Conservation (phyloP, 2,329 filamentous ascomycete species). For the Phialophora expanda region DNA sequence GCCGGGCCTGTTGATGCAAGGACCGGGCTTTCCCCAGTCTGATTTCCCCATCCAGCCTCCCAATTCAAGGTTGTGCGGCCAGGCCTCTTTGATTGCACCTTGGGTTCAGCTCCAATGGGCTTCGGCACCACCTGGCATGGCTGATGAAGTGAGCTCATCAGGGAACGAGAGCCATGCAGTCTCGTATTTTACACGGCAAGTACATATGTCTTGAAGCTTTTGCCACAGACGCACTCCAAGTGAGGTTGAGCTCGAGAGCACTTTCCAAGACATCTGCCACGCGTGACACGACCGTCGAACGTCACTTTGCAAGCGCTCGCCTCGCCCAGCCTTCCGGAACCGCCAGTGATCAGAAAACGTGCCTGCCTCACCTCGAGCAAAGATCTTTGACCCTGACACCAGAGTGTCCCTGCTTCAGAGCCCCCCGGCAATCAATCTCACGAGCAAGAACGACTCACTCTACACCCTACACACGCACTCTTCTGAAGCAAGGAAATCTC, state of each 20-base stretch:
- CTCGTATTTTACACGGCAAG: neutral
- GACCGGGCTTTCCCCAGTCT: constrained; percentile 3
- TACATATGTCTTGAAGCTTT: constrained; percentile 1
- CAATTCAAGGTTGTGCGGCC: constrained; percentile 3
- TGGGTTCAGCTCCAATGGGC: constrained; percentile 8
- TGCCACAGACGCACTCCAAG: constrained; percentile 2
- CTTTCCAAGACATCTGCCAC: neutral
- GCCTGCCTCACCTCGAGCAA: neutral
- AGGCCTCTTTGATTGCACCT: constrained; percentile 11
- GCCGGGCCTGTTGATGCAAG: neutral
- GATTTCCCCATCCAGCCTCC: constrained; percentile 1
- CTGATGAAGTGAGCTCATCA: constrained; percentile 12
- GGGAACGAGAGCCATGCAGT: neutral
- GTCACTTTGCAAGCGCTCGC: neutral
- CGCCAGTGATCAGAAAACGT: neutral
- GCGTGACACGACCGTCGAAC: constrained; percentile 2
- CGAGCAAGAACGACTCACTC: constrained; percentile 10
- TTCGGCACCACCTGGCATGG: neutral
- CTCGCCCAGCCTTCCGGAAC: constrained; percentile 1
- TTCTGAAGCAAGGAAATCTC: neutral
- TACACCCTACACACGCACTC: neutral
- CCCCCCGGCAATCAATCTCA: neutral
- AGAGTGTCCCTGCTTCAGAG: neutral
- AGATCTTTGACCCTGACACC: neutral
- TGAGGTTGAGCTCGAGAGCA: neutral